Percentiles rank a stretch among this genome's conserved stretches.
These are phyloP conservation scores for Sporothrix humicola DNA, from an alignment of 2,329 filamentous ascomycete genomes.

Conservation along the genomic window DNA sequence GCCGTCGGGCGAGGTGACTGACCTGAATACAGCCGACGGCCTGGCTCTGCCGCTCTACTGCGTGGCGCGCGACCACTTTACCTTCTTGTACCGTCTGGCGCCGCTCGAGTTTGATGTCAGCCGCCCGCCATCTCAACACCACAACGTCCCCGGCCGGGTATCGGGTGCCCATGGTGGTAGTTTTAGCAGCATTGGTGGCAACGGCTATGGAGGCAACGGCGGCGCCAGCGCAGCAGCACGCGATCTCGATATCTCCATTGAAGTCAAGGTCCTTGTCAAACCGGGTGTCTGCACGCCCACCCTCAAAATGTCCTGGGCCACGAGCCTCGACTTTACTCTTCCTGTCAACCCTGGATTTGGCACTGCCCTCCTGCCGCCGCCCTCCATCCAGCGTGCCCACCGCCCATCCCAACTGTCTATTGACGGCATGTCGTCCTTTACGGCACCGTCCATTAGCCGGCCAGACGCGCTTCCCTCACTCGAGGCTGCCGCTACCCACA, in stretches of 20 bases:
- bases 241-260: conserved; percentile 65
- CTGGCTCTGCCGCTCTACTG: conserved; percentile 64
- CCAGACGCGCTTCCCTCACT: conserved; percentile 66
- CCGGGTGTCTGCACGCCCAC: conserved; percentile 64
- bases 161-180: conserved; percentile 9
- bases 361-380: conserved; percentile 54
- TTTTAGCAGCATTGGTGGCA: background rate
- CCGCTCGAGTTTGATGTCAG: conserved; percentile 55
- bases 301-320: conserved; percentile 71
- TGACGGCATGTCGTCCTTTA: conserved; percentile 60
- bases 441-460: conserved; percentile 61
- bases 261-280: conserved; percentile 62
- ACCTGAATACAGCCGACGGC: conserved; percentile 55
- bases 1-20: conserved; percentile 62
- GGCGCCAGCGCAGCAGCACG: conserved; percentile 43
- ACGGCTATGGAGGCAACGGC: background rate
- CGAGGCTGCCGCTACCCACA: conserved; percentile 57
- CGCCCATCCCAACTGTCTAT: conserved; percentile 70
- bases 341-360: conserved; percentile 69
- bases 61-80: conserved; percentile 75
- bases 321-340: conserved; percentile 70
- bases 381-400: conserved; percentile 64
- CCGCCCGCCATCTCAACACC: conserved; percentile 44
- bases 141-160: conserved; percentile 5
- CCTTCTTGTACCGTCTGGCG: conserved; percentile 72